Percentiles rank a stretch among this genome's conserved stretches.
Conservation (phyloP, 192 early-diverging fungal species). For the Geosiphon pyriformis region DNA sequence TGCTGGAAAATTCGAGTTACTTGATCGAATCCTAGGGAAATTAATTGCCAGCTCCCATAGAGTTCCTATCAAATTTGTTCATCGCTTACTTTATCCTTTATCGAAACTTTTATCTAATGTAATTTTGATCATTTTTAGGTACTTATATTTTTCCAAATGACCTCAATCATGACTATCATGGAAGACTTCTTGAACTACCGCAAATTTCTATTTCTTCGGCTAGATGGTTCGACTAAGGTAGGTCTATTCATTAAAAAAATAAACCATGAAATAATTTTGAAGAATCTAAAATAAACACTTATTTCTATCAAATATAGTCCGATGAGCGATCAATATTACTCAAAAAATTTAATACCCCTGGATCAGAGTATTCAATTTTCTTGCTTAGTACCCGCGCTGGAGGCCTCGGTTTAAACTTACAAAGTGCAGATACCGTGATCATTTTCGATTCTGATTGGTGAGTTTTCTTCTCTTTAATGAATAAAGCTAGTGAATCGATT, state of each 20-base stretch:
- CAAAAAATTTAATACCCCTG: slow-evolving; percentile 74
- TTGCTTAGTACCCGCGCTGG: slow-evolving; percentile 93
- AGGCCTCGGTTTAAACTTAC: slow-evolving; percentile 51
- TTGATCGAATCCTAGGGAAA: slow-evolving; percentile 95
- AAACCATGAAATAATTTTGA: background rate
- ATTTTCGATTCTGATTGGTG: slow-evolving; percentile 98
- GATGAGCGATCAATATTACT: slow-evolving; percentile 81
- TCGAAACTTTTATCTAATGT: background rate
- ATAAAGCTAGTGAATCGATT: background rate
- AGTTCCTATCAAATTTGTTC: slow-evolving; percentile 55
- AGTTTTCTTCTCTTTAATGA: slow-evolving; percentile 15
- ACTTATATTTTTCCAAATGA: slow-evolving; percentile 81
- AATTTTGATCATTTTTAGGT: slow-evolving; percentile 35
- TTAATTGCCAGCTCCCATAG: slow-evolving; percentile 74
- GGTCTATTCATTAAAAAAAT: background rate
- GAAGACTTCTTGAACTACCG: slow-evolving; percentile 86
- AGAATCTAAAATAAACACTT: background rate
- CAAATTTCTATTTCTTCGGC: slow-evolving; percentile 67
- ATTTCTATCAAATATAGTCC: slow-evolving; percentile 32
- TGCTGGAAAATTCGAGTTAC: slow-evolving; percentile 93
- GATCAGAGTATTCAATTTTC: slow-evolving; percentile 82
- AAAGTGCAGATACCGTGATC: slow-evolving; percentile 91
- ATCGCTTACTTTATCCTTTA: background rate
- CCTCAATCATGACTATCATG: slow-evolving; percentile 93
- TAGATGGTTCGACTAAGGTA: slow-evolving; percentile 87